Evolutionary conservation across 2,329 filamentous ascomycete species (phyloP), one percentile per base, ranked within the genome.

Genomic region (Hymenoscyphus fructigenus): DNA sequence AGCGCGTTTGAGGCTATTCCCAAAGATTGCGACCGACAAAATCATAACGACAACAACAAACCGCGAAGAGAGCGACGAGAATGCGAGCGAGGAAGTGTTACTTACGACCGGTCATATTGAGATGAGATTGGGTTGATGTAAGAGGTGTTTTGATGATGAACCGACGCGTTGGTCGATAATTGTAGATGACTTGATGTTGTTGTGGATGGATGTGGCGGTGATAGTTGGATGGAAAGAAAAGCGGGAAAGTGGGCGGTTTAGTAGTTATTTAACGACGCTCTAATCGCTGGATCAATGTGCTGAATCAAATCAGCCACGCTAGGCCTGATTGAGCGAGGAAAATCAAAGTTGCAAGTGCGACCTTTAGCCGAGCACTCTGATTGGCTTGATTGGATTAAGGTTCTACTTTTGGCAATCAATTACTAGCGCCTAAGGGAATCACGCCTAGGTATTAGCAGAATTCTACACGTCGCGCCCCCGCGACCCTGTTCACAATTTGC

Each of bases 81-180:
- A 15, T 7, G 60, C 55, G 38, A 58, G 59, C 66, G 62, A 59
- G 70, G 47, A 59, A 67, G 60, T 69, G 71, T 70, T 74, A 88
- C 87, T 88, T 85, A 89, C 87, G 87, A 87, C 87, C 87, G 88
- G 87, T 89, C 87, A 89, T 90, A 68, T 80, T 88, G 85, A 83
- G 74, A 70, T 71, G 76, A 68, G 70, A 64, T 65, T 67, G 65
- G 61, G 62, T 63, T 56, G 61, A 61, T 67, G 63, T 66, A 53
- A 55, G 68, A 71, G 70, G 74, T 67, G 70, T 73, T 73, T 76
- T 75, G 76, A 74, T 70, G 71, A 76, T 75, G 69, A 68, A 73
- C 70, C 64, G 47, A 75, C 72, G 67, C 69, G 67, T 71, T 63
- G 57, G n/a, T 65, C 32, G 69, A 68, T 64, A 60, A 20, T 65